Conservation (phyloP, 164 flowering plant species). For the Annona cherimola region DNA sequence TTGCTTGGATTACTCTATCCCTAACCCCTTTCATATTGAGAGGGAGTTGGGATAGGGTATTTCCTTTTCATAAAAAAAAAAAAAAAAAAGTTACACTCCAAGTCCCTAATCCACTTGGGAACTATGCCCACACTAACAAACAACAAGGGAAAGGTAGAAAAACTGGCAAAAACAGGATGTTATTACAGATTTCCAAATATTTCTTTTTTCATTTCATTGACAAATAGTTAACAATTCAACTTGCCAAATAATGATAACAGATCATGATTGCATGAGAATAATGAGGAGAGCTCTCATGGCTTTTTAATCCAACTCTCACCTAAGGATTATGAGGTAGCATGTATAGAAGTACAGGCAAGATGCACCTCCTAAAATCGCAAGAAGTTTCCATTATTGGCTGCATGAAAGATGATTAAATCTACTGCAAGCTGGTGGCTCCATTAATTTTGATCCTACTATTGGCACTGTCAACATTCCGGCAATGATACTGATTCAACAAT, state of each 20-base stretch:
- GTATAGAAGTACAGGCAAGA: not conserved
- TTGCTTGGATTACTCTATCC: too few species aligned
- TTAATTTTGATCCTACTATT: not conserved
- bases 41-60: too few species aligned
- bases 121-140: too few species aligned
- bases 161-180: too few species aligned
- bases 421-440: not conserved
- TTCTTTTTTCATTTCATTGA: too few species aligned
- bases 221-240: not conserved
- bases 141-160: too few species aligned
- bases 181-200: too few species aligned
- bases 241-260: not conserved
- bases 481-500: not conserved
- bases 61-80: too few species aligned
- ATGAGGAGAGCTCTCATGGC: not conserved
- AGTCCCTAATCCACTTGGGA: too few species aligned
- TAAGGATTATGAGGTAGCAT: not conserved
- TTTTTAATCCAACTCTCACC: not conserved
- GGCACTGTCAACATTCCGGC: not conserved
- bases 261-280: not conserved
- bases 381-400: not conserved
- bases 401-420: not conserved
- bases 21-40: too few species aligned
- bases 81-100: too few species aligned
- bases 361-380: not conserved